Evolutionary conservation across 345 rosid species (phyloP), one percentile per base, ranked within the genome.

Genomic region (Microthlaspi erraticum): DNA sequence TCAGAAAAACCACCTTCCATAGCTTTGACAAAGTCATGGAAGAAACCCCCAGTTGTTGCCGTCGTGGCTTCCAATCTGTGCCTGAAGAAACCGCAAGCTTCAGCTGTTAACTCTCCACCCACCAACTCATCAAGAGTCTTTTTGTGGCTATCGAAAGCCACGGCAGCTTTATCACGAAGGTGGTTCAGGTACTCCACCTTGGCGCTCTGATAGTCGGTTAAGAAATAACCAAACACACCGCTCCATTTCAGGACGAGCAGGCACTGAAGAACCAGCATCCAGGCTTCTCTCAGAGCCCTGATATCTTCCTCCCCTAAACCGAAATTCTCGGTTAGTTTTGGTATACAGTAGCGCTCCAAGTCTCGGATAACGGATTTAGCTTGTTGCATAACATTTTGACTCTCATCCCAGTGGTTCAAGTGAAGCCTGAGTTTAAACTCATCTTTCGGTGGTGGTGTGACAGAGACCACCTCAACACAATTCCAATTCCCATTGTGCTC

Each of bases 211-310:
- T 51, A 42, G 33, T 66, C 62, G 1, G 10, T 11, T 12, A 59
- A 12, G 42, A 42, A 51, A 18, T 51, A 59, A 13, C 14, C 68
- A 23, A 19, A 74, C 8, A 59, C 56, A 23, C 0, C 32, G 18
- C 68, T 49, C 78, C 78, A 74, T 60, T 74, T 74, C 23, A 59
- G 11, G 19, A 74, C 56, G 14, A 11, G 49, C 2, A 39, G 34
- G 56, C 73, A 59, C 13, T 60, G 78, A 41, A 66, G 55, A 32
- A 6, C 7, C 0, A 66, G 61, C 43, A 23, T 32, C 37, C 31
- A 36, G 2, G 68, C 72, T 59, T 66, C 62, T 50, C 50, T 66
- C 0, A 74, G 0, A 33, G 33, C 66, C 54, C 1, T 34, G 0
- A 66, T 6, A 9, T 66, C 68, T 44, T 8, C 33, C 11, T 57